These are phyloP conservation scores for Calonectria pseudoreteaudii DNA, from an alignment of 2,329 filamentous ascomycete genomes.

Conservation along the genomic window DNA sequence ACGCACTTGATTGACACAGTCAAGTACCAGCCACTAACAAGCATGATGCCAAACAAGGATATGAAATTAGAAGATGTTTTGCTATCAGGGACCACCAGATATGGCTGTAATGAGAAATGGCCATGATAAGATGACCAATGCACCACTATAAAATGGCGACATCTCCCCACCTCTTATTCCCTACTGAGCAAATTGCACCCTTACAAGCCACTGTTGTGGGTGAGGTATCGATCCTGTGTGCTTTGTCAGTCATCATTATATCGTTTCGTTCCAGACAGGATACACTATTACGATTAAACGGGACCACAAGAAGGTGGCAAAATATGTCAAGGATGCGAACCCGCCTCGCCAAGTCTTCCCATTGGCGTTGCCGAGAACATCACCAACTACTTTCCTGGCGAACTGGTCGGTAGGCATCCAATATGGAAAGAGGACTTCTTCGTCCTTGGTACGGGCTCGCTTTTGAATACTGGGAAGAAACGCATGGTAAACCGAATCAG, in stretches of 20 bases:
- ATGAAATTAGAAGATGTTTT: too few species aligned
- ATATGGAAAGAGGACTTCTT: too few species aligned
- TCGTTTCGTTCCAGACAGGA: not conserved
- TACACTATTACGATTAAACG: not conserved
- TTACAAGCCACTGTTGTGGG: not conserved
- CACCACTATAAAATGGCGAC: not conserved
- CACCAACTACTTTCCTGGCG: too few species aligned
- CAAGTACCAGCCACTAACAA: too few species aligned
- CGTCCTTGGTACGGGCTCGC: too few species aligned
- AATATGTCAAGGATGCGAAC: not conserved
- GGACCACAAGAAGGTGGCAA: not conserved
- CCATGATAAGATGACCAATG: not conserved
- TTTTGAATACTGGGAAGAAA: too few species aligned
- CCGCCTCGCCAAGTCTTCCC: not conserved
- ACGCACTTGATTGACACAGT: not conserved
- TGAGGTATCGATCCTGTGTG: not conserved
- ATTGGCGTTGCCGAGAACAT: not conserved
- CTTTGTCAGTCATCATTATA: not conserved
- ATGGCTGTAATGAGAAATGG: not conserved
- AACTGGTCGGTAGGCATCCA: too few species aligned
- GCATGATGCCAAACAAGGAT: not conserved
- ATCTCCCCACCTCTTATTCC: not conserved
- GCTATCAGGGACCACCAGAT: not conserved
- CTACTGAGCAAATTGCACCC: not conserved
- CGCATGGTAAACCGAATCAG: too few species aligned